These are phyloP conservation scores for Aphanomyces stellatus DNA, from an alignment of 352 stramenopile genomes.

Conservation along the genomic window DNA sequence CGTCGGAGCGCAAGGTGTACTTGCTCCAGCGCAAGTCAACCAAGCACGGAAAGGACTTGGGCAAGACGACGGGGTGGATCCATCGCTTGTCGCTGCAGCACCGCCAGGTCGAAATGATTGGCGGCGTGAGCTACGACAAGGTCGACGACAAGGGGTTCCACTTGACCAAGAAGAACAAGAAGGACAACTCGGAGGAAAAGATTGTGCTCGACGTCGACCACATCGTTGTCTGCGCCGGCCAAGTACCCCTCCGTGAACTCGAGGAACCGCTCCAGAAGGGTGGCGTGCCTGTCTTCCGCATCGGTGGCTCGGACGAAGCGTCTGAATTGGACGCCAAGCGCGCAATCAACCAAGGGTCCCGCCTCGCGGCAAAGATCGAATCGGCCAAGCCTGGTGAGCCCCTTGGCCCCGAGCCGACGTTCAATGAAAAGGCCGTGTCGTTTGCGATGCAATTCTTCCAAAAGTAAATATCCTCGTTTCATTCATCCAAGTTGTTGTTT, in stretches of 20 bases:
- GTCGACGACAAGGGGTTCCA: slow-evolving; percentile 92
- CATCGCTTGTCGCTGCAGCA: slow-evolving; percentile 89
- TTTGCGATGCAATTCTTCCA: slow-evolving; percentile 7
- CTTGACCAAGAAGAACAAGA: slow-evolving; percentile 87
- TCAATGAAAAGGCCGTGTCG: not conserved
- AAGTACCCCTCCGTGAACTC: slow-evolving; percentile 87
- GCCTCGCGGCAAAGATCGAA: slow-evolving; percentile 77
- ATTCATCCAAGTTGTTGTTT: too few relatives aligned
- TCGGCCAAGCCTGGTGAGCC: slow-evolving; percentile 60
- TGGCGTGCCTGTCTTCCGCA: slow-evolving; percentile 87
- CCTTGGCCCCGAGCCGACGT: slow-evolving; percentile 31
- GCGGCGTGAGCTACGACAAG: slow-evolving; percentile 90
- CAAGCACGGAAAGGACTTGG: slow-evolving; percentile 87
- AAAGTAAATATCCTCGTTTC: slow-evolving; percentile 6
- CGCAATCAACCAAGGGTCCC: slow-evolving; percentile 94
- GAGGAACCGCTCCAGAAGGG: slow-evolving; percentile 63
- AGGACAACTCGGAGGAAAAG: slow-evolving; percentile 38
- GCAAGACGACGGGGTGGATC: slow-evolving; percentile 97
- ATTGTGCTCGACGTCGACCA: slow-evolving; percentile 91
- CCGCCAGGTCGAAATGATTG: slow-evolving; percentile 89
- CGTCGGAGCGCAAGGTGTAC: slow-evolving; percentile 74
- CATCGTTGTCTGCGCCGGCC: slow-evolving; percentile 94
- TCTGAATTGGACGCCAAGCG: slow-evolving; percentile 95
- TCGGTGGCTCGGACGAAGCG: slow-evolving; percentile 92
- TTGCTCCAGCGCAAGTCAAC: slow-evolving; percentile 93